phyloP scores from a whole-genome alignment of 768 basidiomycete genomes.

The Suillus ampliporus region DNA sequence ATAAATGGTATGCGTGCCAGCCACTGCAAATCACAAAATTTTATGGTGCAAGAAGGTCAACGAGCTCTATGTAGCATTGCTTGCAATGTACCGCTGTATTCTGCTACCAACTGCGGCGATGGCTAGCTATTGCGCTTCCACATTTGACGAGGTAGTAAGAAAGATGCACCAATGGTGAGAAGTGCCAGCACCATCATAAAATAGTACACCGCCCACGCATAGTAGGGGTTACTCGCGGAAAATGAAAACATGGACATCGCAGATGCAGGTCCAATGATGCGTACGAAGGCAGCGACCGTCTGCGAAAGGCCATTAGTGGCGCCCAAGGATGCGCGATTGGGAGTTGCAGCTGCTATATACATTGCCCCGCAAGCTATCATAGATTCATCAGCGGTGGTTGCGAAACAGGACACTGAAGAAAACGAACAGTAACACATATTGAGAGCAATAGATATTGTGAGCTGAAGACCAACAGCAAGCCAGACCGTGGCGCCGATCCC shows the following conservation, averaged over 20 bases:
- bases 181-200: slow-evolving; percentile 12
- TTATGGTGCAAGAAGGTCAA: not conserved
- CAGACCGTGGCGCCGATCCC: slow-evolving; percentile 54
- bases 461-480: slow-evolving; percentile 51
- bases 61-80: not conserved
- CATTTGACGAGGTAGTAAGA: slow-evolving; percentile 9
- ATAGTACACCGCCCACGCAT: slow-evolving; percentile 14
- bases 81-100: not conserved
- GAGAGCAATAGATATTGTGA: slow-evolving; percentile 34
- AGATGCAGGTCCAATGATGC: slow-evolving; percentile 40
- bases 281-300: slow-evolving; percentile 34
- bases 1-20: not conserved
- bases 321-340: slow-evolving; percentile 69
- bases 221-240: slow-evolving; percentile 24
- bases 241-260: slow-evolving; percentile 43
- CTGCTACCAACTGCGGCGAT: not conserved
- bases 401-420: not conserved
- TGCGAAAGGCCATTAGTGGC: slow-evolving; percentile 63
- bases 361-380: slow-evolving; percentile 68
- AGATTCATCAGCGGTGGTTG: not conserved
- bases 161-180: slow-evolving; percentile 1
- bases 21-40: not conserved
- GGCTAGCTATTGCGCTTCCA: slow-evolving; percentile 1
- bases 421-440: slow-evolving; percentile 46
- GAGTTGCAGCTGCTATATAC: slow-evolving; percentile 67